phyloP scores from a whole-genome alignment of 2,329 filamentous ascomycete genomes.

The Incumbomyces lentus region DNA sequence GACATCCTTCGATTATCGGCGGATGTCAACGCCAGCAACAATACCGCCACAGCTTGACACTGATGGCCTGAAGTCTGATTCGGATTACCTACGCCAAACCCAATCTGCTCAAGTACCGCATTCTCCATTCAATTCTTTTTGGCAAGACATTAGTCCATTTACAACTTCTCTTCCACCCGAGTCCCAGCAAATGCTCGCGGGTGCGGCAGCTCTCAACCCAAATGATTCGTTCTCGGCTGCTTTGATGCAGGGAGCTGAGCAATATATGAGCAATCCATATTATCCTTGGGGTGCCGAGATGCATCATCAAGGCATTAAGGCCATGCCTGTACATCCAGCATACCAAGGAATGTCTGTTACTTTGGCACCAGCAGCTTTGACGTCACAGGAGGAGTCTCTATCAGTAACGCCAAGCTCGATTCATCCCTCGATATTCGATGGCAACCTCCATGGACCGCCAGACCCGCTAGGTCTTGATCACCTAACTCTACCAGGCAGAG shows the following conservation, averaged over 20 bases:
- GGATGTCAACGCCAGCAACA: slow-evolving; percentile 35
- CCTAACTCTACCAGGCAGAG: neutral
- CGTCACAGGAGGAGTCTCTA: neutral
- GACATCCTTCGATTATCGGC: slow-evolving; percentile 23
- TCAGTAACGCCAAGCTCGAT: slow-evolving; percentile 1
- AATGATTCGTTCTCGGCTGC: slow-evolving; percentile 36
- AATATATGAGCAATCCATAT: slow-evolving; percentile 28
- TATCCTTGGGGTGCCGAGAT: slow-evolving; percentile 38
- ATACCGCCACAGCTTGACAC: slow-evolving; percentile 10
- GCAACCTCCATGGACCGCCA: neutral
- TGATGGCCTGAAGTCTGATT: slow-evolving; percentile 10
- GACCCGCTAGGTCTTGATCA: slow-evolving; percentile 4
- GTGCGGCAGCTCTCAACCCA: slow-evolving; percentile 34
- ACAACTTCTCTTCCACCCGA: slow-evolving; percentile 42
- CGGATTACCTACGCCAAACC: slow-evolving; percentile 16
- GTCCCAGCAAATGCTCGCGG: slow-evolving; percentile 41
- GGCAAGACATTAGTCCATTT: slow-evolving; percentile 32
- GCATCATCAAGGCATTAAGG: slow-evolving; percentile 18
- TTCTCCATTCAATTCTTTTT: slow-evolving; percentile 15
- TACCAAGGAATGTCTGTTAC: slow-evolving; percentile 31
- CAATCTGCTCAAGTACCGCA: slow-evolving; percentile 23
- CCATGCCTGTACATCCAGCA: slow-evolving; percentile 20
- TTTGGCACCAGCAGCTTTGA: slow-evolving; percentile 27
- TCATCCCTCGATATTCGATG: neutral
- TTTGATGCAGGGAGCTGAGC: slow-evolving; percentile 37